A percentile compares a stretch with the other conserved stretches of the same genome.
Evolutionary conservation across 139 green algal genomes (phyloP).

Genomic region (Picochlorum sp.): DNA sequence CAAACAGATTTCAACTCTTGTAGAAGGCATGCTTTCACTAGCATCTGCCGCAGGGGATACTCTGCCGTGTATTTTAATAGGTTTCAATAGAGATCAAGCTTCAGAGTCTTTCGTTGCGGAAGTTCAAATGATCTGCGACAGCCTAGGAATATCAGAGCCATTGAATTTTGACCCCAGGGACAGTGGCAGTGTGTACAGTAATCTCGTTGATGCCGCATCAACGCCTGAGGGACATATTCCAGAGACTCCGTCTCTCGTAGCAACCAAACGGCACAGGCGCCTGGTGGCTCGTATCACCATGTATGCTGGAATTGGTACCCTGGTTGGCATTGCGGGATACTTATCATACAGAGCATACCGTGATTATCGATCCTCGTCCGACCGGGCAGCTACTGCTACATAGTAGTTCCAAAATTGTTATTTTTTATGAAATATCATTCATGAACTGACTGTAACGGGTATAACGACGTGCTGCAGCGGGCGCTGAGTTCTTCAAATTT

Average conservation of each 20-base stretch:
- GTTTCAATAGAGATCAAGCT: conserved; percentile 41
- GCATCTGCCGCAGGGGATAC: conserved; percentile 33
- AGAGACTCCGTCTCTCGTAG: conserved; percentile 36
- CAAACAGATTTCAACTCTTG: conserved; percentile 25
- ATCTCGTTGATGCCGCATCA: conserved; percentile 21
- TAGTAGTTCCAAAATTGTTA: too few relatives aligned
- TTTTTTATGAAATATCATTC: too few relatives aligned
- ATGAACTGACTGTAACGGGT: too few relatives aligned
- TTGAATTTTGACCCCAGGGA: not conserved
- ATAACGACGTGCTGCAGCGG: not conserved
- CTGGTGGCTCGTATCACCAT: conserved; percentile 28
- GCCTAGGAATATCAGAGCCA: conserved; percentile 26
- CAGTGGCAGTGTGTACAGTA: not conserved
- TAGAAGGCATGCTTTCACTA: conserved; percentile 21
- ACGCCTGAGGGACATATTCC: conserved; percentile 30
- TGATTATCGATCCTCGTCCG: not conserved
- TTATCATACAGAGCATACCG: conserved; percentile 12
- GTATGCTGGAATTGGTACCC: conserved; percentile 15
- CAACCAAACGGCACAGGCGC: conserved; percentile 19
- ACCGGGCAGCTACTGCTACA: too few relatives aligned
- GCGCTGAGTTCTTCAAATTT: too few relatives aligned
- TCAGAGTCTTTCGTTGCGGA: conserved; percentile 8
- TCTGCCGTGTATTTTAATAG: conserved; percentile 54
- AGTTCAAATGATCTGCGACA: conserved; percentile 19
- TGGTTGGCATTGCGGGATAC: conserved; percentile 18